Conservation (phyloP, 495 filamentous ascomycete species). For the Aspergillus conjunctus region DNA sequence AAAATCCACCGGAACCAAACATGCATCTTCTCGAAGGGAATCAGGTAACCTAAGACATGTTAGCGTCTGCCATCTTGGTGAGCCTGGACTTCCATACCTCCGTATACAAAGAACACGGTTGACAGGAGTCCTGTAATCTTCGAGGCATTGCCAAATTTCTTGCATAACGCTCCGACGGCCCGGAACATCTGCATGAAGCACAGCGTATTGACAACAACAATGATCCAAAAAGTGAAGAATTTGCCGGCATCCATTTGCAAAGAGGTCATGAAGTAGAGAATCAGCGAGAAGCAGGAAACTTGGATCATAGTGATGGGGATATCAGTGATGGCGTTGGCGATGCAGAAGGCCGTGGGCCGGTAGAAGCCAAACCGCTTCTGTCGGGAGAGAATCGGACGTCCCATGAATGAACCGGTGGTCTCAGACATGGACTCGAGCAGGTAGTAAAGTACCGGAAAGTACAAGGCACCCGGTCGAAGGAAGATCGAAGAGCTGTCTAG, state of each 20-base stretch:
- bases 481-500: constrained; percentile 44
- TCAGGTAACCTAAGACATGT: constrained; percentile 71
- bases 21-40: constrained; percentile 75
- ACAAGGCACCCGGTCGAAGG: constrained; percentile 42
- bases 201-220: constrained; percentile 68
- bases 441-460: constrained; percentile 45
- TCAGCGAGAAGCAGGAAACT: constrained; percentile 70
- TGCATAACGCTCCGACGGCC: constrained; percentile 73
- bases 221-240: constrained; percentile 77
- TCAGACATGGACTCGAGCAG: constrained; percentile 43
- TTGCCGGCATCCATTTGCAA: constrained; percentile 68
- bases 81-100: constrained; percentile 48
- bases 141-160: constrained; percentile 82
- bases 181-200: constrained; percentile 78
- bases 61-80: constrained; percentile 58
- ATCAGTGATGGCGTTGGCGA: constrained; percentile 78
- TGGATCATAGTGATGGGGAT: constrained; percentile 67
- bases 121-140: constrained; percentile 76
- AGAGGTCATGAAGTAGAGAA: constrained; percentile 78
- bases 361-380: constrained; percentile 68
- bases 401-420: constrained; percentile 44
- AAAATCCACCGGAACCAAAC: constrained; percentile 89
- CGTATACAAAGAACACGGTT: constrained; percentile 77
- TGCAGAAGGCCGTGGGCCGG: constrained; percentile 75
- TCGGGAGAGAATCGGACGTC: constrained; percentile 46